Evolutionary conservation across 2,329 filamentous ascomycete genomes (phyloP).

Genomic region (Aspergillus brunneoviolaceus): DNA sequence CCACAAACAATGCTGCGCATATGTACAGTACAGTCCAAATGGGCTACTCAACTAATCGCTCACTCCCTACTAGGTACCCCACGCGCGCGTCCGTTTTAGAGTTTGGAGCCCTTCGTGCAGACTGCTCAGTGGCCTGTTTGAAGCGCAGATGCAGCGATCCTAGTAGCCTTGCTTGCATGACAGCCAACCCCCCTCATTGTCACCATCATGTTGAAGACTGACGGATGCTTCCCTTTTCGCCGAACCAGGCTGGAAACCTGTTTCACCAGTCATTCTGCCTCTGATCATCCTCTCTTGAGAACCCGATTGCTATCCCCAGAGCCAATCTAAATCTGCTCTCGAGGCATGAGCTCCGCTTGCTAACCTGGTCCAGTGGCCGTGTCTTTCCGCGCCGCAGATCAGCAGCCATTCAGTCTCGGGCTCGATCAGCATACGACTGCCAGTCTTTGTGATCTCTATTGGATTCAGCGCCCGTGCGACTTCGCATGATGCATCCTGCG

Average conservation of each 20-base stretch:
- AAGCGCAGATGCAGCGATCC: background rate
- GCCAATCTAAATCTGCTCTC: constrained; percentile 1
- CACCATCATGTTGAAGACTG: background rate
- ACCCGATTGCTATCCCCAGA: background rate
- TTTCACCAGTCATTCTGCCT: background rate
- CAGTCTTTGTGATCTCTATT: constrained; percentile 76
- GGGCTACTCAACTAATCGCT: background rate
- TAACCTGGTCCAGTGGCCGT: constrained; percentile 36
- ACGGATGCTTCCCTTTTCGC: background rate
- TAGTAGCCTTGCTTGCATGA: constrained; percentile 2
- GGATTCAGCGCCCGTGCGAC: constrained; percentile 72
- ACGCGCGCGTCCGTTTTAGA: background rate
- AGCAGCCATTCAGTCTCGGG: constrained; percentile 65
- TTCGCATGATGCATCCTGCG: constrained; percentile 81
- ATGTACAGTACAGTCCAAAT: background rate
- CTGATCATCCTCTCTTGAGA: background rate
- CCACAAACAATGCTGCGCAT: too few species aligned
- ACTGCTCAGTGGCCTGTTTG: background rate
- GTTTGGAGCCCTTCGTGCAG: background rate
- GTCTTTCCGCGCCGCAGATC: constrained; percentile 51
- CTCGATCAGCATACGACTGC: constrained; percentile 68
- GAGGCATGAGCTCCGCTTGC: constrained; percentile 28
- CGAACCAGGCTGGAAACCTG: background rate
- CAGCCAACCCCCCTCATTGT: constrained; percentile 5
- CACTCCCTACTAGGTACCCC: too few species aligned